These are phyloP conservation scores for Endocalyx cinctus DNA, from an alignment of 2,329 filamentous ascomycete genomes.

Conservation along the genomic window DNA sequence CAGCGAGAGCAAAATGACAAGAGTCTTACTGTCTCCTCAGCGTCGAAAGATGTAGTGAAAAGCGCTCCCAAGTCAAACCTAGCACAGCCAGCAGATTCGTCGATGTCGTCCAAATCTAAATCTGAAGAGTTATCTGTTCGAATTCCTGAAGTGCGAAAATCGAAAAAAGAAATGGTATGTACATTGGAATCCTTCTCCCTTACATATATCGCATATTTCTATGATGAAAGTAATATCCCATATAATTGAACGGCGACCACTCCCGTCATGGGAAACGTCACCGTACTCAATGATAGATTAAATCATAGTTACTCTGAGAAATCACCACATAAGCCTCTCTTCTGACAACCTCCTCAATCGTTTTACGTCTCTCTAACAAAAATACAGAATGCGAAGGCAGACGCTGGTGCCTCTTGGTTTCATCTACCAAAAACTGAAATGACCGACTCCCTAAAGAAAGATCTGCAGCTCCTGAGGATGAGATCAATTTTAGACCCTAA, in stretches of 20 bases:
- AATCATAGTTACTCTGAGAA: conserved; percentile 72
- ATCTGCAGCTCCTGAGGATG: conserved; percentile 86
- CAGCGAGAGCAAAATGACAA: conserved; percentile 19
- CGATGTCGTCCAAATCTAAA: conserved; percentile 9
- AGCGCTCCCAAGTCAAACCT: conserved; percentile 6
- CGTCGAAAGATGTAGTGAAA: no score
- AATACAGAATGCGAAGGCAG: conserved; percentile 36
- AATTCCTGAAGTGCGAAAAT: conserved; percentile 19
- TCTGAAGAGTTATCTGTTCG: conserved; percentile 21
- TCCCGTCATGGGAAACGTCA: conserved; percentile 76
- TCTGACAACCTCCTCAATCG: conserved; percentile 6
- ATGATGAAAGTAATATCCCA: conserved; percentile 75
- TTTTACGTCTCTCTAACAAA: conserved; percentile 6
- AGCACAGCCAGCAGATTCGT: conserved; percentile 2
- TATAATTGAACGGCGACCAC: conserved; percentile 69
- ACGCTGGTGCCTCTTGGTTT: conserved; percentile 81
- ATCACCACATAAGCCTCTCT: conserved; percentile 17
- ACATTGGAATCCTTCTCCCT: background rate
- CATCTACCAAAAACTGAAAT: conserved; percentile 79
- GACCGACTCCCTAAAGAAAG: conserved; percentile 80
- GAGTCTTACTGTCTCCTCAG: conserved; percentile 24
- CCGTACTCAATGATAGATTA: conserved; percentile 58
- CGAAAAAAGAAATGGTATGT: conserved; percentile 29
- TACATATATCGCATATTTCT: conserved; percentile 6
- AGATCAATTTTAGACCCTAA: conserved; percentile 85